phyloP scores from a whole-genome alignment of 2,329 filamentous ascomycete species.

The Stagonosporopsis tanaceti region DNA sequence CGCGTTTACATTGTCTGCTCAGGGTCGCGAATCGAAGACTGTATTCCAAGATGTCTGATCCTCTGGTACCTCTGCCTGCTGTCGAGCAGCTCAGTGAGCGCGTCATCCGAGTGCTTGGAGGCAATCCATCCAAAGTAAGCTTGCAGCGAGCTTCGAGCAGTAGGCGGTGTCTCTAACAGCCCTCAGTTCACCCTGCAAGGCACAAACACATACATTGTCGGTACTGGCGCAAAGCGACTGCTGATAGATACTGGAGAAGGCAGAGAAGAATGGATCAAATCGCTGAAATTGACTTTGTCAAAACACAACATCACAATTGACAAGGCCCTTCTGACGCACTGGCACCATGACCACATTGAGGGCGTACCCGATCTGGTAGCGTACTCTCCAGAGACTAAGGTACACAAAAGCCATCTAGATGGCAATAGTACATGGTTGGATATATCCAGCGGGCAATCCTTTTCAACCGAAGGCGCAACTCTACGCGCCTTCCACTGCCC shows the following conservation, averaged over 20 bases:
- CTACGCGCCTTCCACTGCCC: conserved; percentile 72
- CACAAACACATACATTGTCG: conserved; percentile 95
- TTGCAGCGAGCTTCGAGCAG: background rate
- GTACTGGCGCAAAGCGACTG: conserved; percentile 74
- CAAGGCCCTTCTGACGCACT: conserved; percentile 83
- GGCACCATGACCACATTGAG: conserved; percentile 86
- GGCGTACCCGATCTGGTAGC: conserved; percentile 75
- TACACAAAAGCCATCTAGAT: conserved; percentile 72
- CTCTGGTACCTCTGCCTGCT: conserved; percentile 71
- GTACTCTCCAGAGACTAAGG: conserved; percentile 67
- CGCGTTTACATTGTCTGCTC: conserved; percentile 34
- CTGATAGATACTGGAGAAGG: conserved; percentile 93
- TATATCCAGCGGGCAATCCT: conserved; percentile 66
- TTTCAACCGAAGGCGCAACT: conserved; percentile 68
- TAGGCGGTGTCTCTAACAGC: conserved; percentile 24
- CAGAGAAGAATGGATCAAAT: conserved; percentile 72
- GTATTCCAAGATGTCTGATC: conserved; percentile 63
- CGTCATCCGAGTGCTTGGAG: conserved; percentile 85
- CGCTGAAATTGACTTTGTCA: conserved; percentile 69
- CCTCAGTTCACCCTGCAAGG: conserved; percentile 71
- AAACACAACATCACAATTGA: conserved; percentile 74
- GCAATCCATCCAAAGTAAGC: conserved; percentile 83
- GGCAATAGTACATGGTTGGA: conserved; percentile 54
- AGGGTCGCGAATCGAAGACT: conserved; percentile 27
- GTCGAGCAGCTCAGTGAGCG: conserved; percentile 79